Evolutionary conservation across 73 alveolate genomes (phyloP).

Genomic region (Effrenium voratum): DNA sequence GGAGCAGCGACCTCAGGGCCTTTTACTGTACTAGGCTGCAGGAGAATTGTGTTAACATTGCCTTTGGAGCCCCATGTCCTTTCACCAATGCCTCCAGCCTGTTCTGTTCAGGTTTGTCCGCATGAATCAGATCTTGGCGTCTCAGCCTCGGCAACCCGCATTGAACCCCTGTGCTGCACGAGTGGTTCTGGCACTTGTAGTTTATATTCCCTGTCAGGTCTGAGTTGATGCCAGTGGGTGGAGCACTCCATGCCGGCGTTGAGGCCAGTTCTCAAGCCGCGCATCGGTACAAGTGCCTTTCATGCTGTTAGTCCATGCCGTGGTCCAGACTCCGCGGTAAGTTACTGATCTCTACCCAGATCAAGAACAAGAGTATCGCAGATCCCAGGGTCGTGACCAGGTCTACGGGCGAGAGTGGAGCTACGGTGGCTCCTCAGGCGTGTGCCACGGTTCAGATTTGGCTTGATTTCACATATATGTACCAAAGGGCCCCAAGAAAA

Average conservation of each 20-base stretch:
- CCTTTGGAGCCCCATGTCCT: neutral
- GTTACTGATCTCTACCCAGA: no score
- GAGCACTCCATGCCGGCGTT: constrained; percentile 91
- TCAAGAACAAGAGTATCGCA: no score
- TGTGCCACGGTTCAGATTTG: no score
- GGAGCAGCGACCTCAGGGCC: neutral
- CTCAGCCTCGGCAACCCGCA: neutral
- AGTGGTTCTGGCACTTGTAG: neutral
- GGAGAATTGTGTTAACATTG: neutral
- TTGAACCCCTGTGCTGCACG: neutral
- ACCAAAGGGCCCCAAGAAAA: no score
- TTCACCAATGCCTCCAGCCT: no score
- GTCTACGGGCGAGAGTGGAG: constrained; percentile 93
- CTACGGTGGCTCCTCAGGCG: constrained; percentile 81
- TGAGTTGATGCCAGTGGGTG: constrained; percentile 72
- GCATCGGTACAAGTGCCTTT: no score
- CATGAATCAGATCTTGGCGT: constrained; percentile 80
- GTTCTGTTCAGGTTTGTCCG: constrained; percentile 41
- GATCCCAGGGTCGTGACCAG: no score
- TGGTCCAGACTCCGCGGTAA: no score
- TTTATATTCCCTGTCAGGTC: constrained; percentile 58
- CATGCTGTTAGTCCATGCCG: no score
- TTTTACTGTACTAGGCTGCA: neutral
- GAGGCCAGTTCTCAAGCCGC: no score
- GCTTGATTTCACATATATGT: no score